These are phyloP conservation scores for Penicillium sp. DNA, from an alignment of 2,329 filamentous ascomycete genomes.

Conservation along the genomic window DNA sequence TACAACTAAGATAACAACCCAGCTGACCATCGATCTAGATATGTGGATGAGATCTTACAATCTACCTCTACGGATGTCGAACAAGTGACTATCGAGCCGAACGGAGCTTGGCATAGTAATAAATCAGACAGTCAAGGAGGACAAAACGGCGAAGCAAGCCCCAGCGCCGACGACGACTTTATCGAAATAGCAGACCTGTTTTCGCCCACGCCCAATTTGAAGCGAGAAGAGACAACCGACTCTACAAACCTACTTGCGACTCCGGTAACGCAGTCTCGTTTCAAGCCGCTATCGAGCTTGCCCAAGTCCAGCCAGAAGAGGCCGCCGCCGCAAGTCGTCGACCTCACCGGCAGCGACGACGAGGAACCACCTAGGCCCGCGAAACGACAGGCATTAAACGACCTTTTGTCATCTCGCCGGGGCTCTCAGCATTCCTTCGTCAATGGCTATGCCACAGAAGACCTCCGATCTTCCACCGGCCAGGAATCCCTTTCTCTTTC, in stretches of 20 bases:
- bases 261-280: slow-evolving; percentile 27
- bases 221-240: slow-evolving; percentile 29
- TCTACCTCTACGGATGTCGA: slow-evolving; percentile 68
- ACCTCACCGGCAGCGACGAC: slow-evolving; percentile 52
- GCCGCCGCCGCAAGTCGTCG: slow-evolving; percentile 48
- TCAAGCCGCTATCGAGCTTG: background rate
- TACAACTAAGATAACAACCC: background rate
- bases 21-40: slow-evolving; percentile 47
- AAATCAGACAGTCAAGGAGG: slow-evolving; percentile 39
- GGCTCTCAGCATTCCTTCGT: slow-evolving; percentile 20
- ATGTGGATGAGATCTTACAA: slow-evolving; percentile 80
- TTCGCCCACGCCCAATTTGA: slow-evolving; percentile 22
- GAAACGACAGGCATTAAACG: slow-evolving; percentile 30
- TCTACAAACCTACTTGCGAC: slow-evolving; percentile 28
- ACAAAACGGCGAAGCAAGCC: slow-evolving; percentile 42
- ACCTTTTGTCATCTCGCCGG: slow-evolving; percentile 20
- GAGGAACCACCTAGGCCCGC: slow-evolving; percentile 39
- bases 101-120: slow-evolving; percentile 68
- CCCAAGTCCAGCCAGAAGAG: slow-evolving; percentile 41
- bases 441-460: slow-evolving; percentile 8
- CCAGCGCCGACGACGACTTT: slow-evolving; percentile 21
- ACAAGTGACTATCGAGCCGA: slow-evolving; percentile 84
- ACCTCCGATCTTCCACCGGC: slow-evolving; percentile 7
- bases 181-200: slow-evolving; percentile 40
- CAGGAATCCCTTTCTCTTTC: slow-evolving; percentile 12